Evolutionary conservation across 2,329 filamentous ascomycete species (phyloP).

Genomic region (Pseudocercospora eumusae): DNA sequence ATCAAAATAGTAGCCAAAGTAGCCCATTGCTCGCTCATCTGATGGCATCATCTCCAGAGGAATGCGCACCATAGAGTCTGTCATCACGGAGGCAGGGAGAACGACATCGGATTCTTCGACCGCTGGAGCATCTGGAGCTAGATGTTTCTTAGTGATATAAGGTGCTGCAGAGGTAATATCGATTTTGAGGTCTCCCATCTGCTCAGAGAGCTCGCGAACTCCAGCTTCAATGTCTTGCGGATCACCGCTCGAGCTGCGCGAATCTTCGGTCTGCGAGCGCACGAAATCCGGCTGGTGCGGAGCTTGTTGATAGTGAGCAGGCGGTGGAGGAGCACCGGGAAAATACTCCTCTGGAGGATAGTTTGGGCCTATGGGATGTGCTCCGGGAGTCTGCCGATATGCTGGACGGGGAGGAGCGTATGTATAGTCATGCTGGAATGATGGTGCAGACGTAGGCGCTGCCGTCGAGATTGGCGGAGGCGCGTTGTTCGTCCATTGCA

Average conservation of each 20-base stretch:
- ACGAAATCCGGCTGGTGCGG: constrained; percentile 25
- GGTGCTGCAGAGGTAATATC: constrained; percentile 84
- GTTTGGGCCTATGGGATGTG: constrained; percentile 6
- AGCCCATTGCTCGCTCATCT: constrained; percentile 76
- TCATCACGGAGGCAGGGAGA: constrained; percentile 67
- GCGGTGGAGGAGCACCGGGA: constrained; percentile 8
- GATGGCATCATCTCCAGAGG: constrained; percentile 91
- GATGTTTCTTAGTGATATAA: constrained; percentile 71
- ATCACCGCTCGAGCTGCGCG: constrained; percentile 35
- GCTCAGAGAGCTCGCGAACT: constrained; percentile 49
- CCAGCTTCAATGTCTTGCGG: constrained; percentile 38
- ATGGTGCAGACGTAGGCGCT: constrained; percentile 25
- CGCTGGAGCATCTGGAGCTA: constrained; percentile 61
- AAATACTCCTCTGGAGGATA: constrained; percentile 25
- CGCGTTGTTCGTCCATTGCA: constrained; percentile 24
- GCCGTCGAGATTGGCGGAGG: constrained; percentile 12
- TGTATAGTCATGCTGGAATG: constrained; percentile 23
- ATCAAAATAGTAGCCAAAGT: constrained; percentile 86
- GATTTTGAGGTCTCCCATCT: constrained; percentile 83
- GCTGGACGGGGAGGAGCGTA: constrained; percentile 12
- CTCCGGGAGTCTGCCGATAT: constrained; percentile 16
- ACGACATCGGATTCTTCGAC: constrained; percentile 71
- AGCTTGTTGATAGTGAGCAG: constrained; percentile 26
- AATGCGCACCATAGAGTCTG: constrained; percentile 79
- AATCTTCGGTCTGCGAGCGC: constrained; percentile 33